phyloP scores from a whole-genome alignment of 176 grass and related monocot species.

The Zizania latifolia region DNA sequence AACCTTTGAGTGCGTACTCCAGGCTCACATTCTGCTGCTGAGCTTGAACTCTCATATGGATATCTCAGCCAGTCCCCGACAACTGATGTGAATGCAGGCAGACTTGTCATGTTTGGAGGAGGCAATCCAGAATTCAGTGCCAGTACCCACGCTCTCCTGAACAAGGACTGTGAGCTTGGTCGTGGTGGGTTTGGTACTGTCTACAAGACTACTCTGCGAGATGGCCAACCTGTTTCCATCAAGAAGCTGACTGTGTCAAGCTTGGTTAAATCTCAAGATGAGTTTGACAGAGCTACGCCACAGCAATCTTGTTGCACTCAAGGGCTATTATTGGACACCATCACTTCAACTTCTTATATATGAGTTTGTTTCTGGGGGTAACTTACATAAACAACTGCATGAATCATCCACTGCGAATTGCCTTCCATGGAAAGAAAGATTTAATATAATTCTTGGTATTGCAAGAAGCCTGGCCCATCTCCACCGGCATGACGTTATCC shows the following conservation, averaged over 20 bases:
- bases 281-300: slow-evolving; percentile 89
- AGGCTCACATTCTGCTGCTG: slow-evolving; percentile 47
- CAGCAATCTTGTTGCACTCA: slow-evolving; percentile 68
- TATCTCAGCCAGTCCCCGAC: slow-evolving; percentile 85
- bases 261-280: slow-evolving; percentile 95
- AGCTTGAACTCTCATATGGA: slow-evolving; percentile 67
- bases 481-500: slow-evolving; percentile 75
- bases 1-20: slow-evolving; percentile 61
- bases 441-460: slow-evolving; percentile 77
- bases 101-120: slow-evolving; percentile 92
- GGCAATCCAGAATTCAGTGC: slow-evolving; percentile 93
- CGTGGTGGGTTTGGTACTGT: slow-evolving; percentile 97
- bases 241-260: slow-evolving; percentile 99
- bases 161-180: slow-evolving; percentile 97
- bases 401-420: slow-evolving; percentile 61
- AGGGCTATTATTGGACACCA: slow-evolving; percentile 96
- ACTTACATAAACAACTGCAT: slow-evolving; percentile 77
- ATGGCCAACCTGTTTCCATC: slow-evolving; percentile 85
- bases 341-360: slow-evolving; percentile 97
- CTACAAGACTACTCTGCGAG: slow-evolving; percentile 73
- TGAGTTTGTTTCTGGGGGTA: slow-evolving; percentile 85
- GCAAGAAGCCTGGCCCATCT: slow-evolving; percentile 87
- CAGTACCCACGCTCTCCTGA: slow-evolving; percentile 77
- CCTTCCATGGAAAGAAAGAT: slow-evolving; percentile 89
- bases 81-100: slow-evolving; percentile 77